phyloP scores from a whole-genome alignment of 2,329 filamentous ascomycete species.

The Cryphonectria parasitica region DNA sequence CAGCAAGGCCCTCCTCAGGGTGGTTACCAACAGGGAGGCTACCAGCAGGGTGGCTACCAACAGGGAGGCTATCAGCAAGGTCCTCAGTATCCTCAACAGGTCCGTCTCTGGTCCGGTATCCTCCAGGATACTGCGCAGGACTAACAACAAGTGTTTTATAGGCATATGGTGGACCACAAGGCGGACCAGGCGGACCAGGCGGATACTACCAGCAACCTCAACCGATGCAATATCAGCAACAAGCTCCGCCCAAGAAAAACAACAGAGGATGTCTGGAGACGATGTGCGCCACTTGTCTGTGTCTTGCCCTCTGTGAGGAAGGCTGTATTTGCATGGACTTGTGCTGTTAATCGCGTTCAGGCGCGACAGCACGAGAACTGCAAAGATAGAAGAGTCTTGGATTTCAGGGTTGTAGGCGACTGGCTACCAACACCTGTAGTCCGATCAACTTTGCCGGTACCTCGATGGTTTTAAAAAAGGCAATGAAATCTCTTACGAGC shows the following conservation, averaged over 20 bases:
- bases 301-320: conserved; percentile 55
- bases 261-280: conserved; percentile 48
- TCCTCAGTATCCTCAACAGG: conserved; percentile 49
- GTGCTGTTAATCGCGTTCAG: conserved; percentile 41
- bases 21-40: conserved; percentile 2
- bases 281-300: conserved; percentile 53
- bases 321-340: conserved; percentile 46
- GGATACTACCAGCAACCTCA: conserved; percentile 49
- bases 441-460: neutral
- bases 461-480: neutral
- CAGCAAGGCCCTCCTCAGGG: conserved; percentile 39
- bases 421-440: neutral
- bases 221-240: conserved; percentile 52
- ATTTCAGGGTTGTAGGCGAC: neutral
- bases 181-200: conserved; percentile 36
- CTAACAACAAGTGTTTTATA: conserved; percentile 31
- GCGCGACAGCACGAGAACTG: neutral
- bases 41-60: conserved; percentile 23
- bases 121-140: conserved; percentile 8
- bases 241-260: conserved; percentile 40
- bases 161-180: conserved; percentile 42
- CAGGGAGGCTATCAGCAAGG: conserved; percentile 39
- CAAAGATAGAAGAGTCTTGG: neutral
- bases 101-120: conserved; percentile 36
- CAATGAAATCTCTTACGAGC: neutral